Evolutionary conservation across 371 early-diverging fungal species (phyloP).

Genomic region (Lichtheimia ramosa): DNA sequence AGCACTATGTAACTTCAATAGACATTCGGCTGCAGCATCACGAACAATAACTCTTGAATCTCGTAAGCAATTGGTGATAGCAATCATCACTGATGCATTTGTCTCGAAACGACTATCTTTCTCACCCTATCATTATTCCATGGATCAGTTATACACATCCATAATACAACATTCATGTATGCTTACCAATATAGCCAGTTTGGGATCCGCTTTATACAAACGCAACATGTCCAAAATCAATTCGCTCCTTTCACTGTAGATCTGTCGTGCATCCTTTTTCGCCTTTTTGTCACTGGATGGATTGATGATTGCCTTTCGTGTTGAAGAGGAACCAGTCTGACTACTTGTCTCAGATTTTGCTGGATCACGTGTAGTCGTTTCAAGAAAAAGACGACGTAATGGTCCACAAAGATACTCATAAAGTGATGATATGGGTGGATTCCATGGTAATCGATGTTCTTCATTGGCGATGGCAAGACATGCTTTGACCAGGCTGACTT

Average conservation of each 20-base stretch:
- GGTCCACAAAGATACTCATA: slow-evolving; percentile 66
- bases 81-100: slow-evolving; percentile 54
- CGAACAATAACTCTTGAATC: slow-evolving; percentile 60
- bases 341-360: slow-evolving; percentile 17
- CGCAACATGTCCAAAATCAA: slow-evolving; percentile 24
- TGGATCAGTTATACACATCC: background rate
- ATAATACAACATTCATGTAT: too few species aligned
- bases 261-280: slow-evolving; percentile 2
- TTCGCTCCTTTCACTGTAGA: background rate
- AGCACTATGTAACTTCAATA: slow-evolving; percentile 59
- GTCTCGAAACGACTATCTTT: slow-evolving; percentile 47
- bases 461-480: slow-evolving; percentile 70
- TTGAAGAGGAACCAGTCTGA: slow-evolving; percentile 5
- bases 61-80: slow-evolving; percentile 56
- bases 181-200: slow-evolving; percentile 23
- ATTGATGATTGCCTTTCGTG: slow-evolving; percentile 13
- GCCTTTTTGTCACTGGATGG: slow-evolving; percentile 1
- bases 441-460: slow-evolving; percentile 67
- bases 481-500: slow-evolving; percentile 69
- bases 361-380: background rate
- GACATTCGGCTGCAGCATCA: slow-evolving; percentile 59
- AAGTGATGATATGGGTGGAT: slow-evolving; percentile 62
- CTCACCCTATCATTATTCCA: slow-evolving; percentile 6
- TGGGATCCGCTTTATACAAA: slow-evolving; percentile 27
- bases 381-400: slow-evolving; percentile 63